Evolutionary conservation across 768 basidiomycete species (phyloP).

Genomic region (Tephrocybe sp.): DNA sequence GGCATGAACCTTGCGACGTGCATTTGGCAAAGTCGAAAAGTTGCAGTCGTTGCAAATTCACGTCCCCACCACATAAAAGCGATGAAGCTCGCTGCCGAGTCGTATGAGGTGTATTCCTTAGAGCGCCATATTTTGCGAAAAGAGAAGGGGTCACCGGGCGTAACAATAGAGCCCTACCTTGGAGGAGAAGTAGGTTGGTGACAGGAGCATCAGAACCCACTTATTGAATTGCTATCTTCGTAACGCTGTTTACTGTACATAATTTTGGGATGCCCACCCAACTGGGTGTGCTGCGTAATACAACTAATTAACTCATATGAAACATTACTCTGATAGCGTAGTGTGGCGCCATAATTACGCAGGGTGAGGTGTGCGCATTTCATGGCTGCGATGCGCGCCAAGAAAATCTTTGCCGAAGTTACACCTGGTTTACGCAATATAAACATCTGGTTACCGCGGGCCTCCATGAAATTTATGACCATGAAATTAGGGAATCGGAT

Average conservation of each 20-base stretch:
- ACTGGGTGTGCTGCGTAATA: too few species aligned
- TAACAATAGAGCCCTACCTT: constrained; percentile 59
- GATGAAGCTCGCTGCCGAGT: constrained; percentile 71
- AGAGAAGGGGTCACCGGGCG: constrained; percentile 48
- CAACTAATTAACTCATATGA: too few species aligned
- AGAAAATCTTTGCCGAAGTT: too few species aligned
- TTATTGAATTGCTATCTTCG: constrained; percentile 7
- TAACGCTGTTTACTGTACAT: not conserved
- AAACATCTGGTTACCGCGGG: too few species aligned
- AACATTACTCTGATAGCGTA: not conserved
- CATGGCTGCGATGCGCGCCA: too few species aligned
- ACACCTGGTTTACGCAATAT: too few species aligned
- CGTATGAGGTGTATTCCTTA: constrained; percentile 77
- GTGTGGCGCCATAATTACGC: constrained; percentile 7
- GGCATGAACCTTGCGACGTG: constrained; percentile 93
- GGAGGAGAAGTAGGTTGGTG: constrained; percentile 74
- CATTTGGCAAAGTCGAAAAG: constrained; percentile 88
- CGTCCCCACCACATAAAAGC: constrained; percentile 81
- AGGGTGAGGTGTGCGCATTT: too few species aligned
- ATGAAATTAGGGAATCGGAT: too few species aligned
- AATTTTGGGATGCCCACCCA: too few species aligned
- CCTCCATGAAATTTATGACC: too few species aligned
- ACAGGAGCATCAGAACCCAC: too few species aligned
- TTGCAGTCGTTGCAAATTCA: constrained; percentile 78
- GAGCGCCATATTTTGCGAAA: constrained; percentile 78